Evolutionary conservation across 1,139 yeast genomes (phyloP).

Genomic region (Magnusiomyces suaveolens): DNA sequence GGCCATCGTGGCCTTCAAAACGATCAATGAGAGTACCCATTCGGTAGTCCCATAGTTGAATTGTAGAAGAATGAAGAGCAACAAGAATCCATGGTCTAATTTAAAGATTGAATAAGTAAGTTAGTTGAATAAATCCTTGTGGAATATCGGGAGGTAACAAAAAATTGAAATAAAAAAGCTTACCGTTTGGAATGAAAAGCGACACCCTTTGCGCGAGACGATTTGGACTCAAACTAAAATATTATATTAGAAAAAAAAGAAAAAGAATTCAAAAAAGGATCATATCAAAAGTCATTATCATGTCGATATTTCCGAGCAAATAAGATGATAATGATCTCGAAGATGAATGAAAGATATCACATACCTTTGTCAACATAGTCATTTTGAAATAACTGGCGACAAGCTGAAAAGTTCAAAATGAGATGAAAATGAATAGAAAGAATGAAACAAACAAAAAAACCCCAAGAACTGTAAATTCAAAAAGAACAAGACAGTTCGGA

Average conservation of each 20-base stretch:
- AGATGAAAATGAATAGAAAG: too few relatives aligned
- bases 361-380: conserved; percentile 88
- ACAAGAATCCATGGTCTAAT: conserved; percentile 90
- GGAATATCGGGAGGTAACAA: neutral
- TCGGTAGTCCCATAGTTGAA: conserved; percentile 97
- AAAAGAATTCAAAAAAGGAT: neutral
- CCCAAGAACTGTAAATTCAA: too few relatives aligned
- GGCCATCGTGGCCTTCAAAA: conserved; percentile 97
- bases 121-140: too few relatives aligned
- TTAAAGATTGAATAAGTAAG: neutral
- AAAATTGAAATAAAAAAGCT: conserved; percentile 15
- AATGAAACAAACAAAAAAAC: too few relatives aligned
- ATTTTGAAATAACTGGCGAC: conserved; percentile 37
- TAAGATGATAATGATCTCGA: neutral
- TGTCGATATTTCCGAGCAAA: neutral
- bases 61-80: conserved; percentile 86
- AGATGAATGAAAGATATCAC: conserved; percentile 17
- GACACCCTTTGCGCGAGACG: conserved; percentile 96
- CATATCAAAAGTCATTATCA: neutral
- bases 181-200: conserved; percentile 88
- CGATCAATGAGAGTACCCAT: conserved; percentile 97
- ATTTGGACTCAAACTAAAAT: conserved; percentile 83
- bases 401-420: neutral
- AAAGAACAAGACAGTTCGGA: too few relatives aligned
- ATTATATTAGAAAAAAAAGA: too few relatives aligned